These are phyloP conservation scores for Drosera capensis DNA, from an alignment of 148 eudicot genomes.

Conservation along the genomic window DNA sequence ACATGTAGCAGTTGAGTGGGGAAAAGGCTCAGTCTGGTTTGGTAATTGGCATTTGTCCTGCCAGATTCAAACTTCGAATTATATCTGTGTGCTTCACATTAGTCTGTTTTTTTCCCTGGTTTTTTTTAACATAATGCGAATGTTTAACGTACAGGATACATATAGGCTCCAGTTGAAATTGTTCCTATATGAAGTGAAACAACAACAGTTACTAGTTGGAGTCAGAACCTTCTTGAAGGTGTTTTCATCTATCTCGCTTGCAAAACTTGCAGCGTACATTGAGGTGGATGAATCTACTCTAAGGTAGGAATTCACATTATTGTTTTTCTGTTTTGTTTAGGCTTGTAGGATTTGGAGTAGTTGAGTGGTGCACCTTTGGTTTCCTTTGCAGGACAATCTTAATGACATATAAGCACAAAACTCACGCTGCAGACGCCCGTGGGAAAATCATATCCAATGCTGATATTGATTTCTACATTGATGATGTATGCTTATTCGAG, in stretches of 20 bases:
- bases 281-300: constrained; percentile 84
- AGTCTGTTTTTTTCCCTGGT: no score
- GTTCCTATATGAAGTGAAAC: constrained; percentile 93
- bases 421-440: constrained; percentile 64
- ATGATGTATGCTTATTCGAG: constrained; percentile 35
- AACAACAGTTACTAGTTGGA: constrained; percentile 71
- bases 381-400: constrained; percentile 77
- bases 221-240: constrained; percentile 84
- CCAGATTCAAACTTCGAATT: no score
- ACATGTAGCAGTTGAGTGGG: no score
- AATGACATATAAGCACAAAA: constrained; percentile 97
- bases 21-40: no score
- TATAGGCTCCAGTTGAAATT: constrained; percentile 95
- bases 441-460: constrained; percentile 78
- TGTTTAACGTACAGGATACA: constrained; percentile 54
- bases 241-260: constrained; percentile 73
- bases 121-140: no score
- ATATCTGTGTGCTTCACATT: no score
- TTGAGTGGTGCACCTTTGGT: no score
- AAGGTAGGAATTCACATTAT: constrained; percentile 25
- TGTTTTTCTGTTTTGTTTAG: not conserved
- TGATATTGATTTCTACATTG: constrained; percentile 76
- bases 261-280: constrained; percentile 75
- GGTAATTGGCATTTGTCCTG: no score
- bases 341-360: not conserved